phyloP scores from a whole-genome alignment of 257 asterid genomes.

The Striga asiatica region DNA sequence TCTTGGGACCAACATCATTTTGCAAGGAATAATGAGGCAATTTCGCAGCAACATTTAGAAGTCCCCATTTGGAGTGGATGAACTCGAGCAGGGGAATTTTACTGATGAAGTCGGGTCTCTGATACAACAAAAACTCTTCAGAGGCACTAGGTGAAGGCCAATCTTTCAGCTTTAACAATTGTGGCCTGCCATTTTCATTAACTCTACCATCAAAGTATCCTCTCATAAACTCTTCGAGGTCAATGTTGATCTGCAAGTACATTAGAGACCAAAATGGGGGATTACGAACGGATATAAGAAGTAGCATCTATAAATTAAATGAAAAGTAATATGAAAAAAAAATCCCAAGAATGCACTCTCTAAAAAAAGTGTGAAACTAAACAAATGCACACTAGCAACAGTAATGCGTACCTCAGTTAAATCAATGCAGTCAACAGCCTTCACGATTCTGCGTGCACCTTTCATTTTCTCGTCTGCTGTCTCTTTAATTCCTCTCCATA shows the following conservation, averaged over 20 bases:
- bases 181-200: slow-evolving; percentile 54
- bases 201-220: slow-evolving; percentile 83
- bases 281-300: slow-evolving; percentile 12
- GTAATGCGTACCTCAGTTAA: slow-evolving; percentile 55
- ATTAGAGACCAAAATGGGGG: slow-evolving; percentile 16
- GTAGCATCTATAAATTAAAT: not conserved
- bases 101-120: slow-evolving; percentile 87
- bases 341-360: not conserved
- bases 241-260: slow-evolving; percentile 57
- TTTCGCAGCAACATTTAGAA: slow-evolving; percentile 92
- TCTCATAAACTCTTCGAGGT: slow-evolving; percentile 68
- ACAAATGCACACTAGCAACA: slow-evolving; percentile 4
- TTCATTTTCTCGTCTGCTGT: slow-evolving; percentile 65
- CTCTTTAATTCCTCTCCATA: slow-evolving; percentile 77
- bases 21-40: slow-evolving; percentile 96
- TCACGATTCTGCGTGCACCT: slow-evolving; percentile 60
- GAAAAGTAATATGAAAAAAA: not conserved
- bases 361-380: slow-evolving; percentile 8
- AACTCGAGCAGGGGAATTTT: slow-evolving; percentile 91
- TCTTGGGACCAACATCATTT: slow-evolving; percentile 95
- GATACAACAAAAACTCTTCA: slow-evolving; percentile 87
- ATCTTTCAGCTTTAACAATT: slow-evolving; percentile 79
- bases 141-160: slow-evolving; percentile 96
- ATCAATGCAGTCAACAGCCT: slow-evolving; percentile 60
- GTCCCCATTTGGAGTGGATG: slow-evolving; percentile 98